These are phyloP conservation scores for Hanseniaspora osmophila DNA, from an alignment of 805 yeast genomes.

Conservation along the genomic window DNA sequence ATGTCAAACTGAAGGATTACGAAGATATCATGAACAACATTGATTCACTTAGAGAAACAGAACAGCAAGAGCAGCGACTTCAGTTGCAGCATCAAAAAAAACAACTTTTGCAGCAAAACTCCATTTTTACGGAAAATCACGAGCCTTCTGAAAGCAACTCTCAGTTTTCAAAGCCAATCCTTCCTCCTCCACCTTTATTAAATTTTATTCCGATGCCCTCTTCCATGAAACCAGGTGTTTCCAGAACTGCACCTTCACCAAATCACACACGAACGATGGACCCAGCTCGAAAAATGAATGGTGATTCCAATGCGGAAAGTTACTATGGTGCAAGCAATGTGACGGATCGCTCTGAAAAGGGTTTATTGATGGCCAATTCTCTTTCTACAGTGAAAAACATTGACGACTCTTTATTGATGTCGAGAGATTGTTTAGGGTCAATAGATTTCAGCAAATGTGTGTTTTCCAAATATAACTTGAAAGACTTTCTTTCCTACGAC, in stretches of 20 bases:
- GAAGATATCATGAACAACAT: constrained; percentile 1
- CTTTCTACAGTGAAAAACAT: neutral
- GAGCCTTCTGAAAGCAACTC: too few species aligned
- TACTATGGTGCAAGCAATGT: too few species aligned
- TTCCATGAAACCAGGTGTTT: neutral
- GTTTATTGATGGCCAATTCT: neutral
- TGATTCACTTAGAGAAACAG: neutral
- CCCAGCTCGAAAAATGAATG: too few species aligned
- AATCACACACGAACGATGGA: too few species aligned
- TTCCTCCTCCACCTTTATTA: neutral
- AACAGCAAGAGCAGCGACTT: neutral
- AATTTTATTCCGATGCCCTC: neutral
- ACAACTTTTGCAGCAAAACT: neutral
- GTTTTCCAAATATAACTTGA: constrained; percentile 33
- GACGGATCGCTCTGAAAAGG: too few species aligned
- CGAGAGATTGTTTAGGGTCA: constrained; percentile 17
- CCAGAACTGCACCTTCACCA: too few species aligned
- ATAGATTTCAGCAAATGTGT: constrained; percentile 28
- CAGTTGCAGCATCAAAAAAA: neutral
- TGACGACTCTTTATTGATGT: neutral
- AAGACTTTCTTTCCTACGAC: constrained; percentile 31
- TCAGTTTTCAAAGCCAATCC: neutral
- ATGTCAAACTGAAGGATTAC: constrained; percentile 5
- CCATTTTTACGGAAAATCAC: neutral
- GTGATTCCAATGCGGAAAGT: too few species aligned